Conservation (phyloP, 1,139 yeast genomes). For the Kodamaea alishanica region DNA sequence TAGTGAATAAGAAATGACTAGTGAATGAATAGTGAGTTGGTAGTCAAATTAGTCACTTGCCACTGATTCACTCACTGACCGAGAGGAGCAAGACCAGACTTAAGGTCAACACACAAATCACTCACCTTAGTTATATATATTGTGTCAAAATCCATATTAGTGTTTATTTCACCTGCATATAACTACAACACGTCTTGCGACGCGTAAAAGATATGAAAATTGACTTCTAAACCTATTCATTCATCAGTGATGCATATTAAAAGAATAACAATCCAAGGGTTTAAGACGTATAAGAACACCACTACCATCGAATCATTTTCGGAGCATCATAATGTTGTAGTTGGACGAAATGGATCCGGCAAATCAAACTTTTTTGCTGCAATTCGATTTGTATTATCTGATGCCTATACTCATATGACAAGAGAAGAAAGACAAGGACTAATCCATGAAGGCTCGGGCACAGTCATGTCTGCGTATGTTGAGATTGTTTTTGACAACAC, state of each 20-base stretch:
- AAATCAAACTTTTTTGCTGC: slow-evolving; percentile 96
- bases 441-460: slow-evolving; percentile 87
- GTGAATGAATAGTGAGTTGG: no score
- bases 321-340: slow-evolving; percentile 83
- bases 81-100: no score
- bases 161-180: no score
- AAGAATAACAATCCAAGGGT: slow-evolving; percentile 76
- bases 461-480: slow-evolving; percentile 90
- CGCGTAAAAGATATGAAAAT: not conserved
- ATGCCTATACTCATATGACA: slow-evolving; percentile 84
- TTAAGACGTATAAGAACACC: slow-evolving; percentile 86
- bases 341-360: slow-evolving; percentile 96
- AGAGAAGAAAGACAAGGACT: slow-evolving; percentile 86
- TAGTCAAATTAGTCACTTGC: no score
- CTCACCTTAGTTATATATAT: no score
- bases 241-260: slow-evolving; percentile 35
- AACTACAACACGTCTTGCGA: no score
- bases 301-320: slow-evolving; percentile 75
- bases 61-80: no score
- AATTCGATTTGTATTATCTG: slow-evolving; percentile 85
- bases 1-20: no score
- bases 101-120: no score
- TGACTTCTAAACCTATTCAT: not conserved
- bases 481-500: slow-evolving; percentile 83
- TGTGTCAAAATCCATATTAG: no score